Evolutionary conservation across 2,329 filamentous ascomycete genomes (phyloP).

Genomic region (Trichophyton simii): DNA sequence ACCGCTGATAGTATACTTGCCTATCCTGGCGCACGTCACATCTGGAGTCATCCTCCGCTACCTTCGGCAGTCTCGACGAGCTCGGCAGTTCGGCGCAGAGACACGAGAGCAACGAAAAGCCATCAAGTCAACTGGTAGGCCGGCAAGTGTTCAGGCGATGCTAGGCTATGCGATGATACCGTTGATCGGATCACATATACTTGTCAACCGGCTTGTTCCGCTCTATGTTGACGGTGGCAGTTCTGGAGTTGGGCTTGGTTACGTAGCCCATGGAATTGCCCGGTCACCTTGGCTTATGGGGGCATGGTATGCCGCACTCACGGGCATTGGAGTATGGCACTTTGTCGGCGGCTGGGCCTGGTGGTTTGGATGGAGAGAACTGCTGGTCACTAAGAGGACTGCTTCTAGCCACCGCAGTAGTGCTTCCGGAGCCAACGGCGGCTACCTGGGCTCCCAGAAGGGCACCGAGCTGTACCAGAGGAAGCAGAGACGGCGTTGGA

Average conservation of each 20-base stretch:
- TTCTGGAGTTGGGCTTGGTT: constrained; percentile 72
- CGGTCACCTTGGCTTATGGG: constrained; percentile 55
- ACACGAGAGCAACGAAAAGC: constrained; percentile 38
- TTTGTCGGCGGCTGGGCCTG: constrained; percentile 75
- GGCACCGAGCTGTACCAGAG: constrained; percentile 39
- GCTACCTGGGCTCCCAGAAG: constrained; percentile 32
- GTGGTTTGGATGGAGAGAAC: constrained; percentile 53
- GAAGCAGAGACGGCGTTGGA: constrained; percentile 56
- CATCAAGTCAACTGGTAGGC: constrained; percentile 35
- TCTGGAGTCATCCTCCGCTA: constrained; percentile 68
- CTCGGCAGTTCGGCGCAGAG: constrained; percentile 61
- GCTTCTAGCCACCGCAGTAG: constrained; percentile 12
- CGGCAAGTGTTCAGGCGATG: constrained; percentile 54
- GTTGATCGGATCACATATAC: constrained; percentile 57
- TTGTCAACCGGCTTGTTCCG: constrained; percentile 65
- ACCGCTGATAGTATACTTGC: constrained; percentile 63
- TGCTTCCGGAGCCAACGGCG: constrained; percentile 20
- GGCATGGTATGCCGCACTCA: constrained; percentile 54
- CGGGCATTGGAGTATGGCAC: constrained; percentile 59
- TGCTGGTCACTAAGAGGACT: constrained; percentile 20
- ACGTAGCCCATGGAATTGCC: constrained; percentile 74
- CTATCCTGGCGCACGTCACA: constrained; percentile 60
- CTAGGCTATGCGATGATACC: constrained; percentile 60
- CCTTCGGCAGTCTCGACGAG: constrained; percentile 57
- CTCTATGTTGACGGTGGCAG: constrained; percentile 67